These are phyloP conservation scores for Fusarium armeniacum DNA, from an alignment of 2,329 filamentous ascomycete species.

Conservation along the genomic window DNA sequence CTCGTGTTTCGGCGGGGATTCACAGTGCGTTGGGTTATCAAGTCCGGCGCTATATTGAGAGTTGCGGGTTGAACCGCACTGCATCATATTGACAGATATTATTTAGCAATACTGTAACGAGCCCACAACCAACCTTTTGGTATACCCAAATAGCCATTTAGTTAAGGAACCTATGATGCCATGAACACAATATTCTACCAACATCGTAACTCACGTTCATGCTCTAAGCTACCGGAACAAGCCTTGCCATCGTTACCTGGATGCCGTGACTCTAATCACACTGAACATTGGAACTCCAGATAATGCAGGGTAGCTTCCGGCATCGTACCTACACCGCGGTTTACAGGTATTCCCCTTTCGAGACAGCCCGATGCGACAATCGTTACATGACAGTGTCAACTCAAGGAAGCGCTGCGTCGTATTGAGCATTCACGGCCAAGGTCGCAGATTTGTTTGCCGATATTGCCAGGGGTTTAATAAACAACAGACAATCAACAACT, in stretches of 20 bases:
- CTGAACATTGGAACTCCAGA: background rate
- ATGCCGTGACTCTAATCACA: background rate
- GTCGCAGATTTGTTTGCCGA: background rate
- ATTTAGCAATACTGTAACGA: constrained; percentile 27
- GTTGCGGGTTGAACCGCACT: constrained; percentile 55
- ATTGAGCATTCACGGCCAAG: background rate
- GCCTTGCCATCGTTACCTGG: too few relatives aligned
- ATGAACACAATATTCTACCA: background rate
- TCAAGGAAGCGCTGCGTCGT: background rate
- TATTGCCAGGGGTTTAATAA: background rate
- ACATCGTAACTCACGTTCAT: background rate
- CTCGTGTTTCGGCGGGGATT: constrained; percentile 44
- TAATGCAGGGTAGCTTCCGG: constrained; percentile 5
- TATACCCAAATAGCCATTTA: background rate
- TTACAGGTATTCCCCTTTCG: background rate
- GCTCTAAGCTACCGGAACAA: background rate
- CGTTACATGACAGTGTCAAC: background rate
- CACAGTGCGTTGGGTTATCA: constrained; percentile 44
- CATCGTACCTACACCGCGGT: background rate
- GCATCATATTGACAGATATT: constrained; percentile 49
- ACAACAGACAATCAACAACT: background rate
- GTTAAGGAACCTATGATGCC: too few relatives aligned
- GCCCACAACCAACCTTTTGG: constrained; percentile 20
- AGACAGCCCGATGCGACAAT: background rate
- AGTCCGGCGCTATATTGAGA: constrained; percentile 51